Evolutionary conservation across 129 eudicot species (phyloP), one percentile per base, ranked within the genome.

Genomic region (Chrysanthemum lavandulifolium): DNA sequence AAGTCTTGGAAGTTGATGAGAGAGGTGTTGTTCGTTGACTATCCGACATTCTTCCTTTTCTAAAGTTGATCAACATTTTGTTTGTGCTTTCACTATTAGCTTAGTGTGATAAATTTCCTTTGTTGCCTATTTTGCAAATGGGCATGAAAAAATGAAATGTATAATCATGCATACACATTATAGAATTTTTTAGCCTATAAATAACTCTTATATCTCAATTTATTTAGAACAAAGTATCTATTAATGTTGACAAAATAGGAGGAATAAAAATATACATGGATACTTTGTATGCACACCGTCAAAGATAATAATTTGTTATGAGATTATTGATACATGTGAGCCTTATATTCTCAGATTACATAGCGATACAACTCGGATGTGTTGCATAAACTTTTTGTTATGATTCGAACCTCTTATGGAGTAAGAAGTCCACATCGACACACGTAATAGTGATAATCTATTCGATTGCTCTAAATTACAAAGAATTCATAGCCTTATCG

Each of bases 1-100:
- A 93, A 81, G 98, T 93, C 69, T 67, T 93, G 81, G 98, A 93
- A 81, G 98, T 93, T 80, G 98, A 93, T 76, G 98, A 93, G 79
- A 93, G 86, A 74, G 98, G 92, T 76, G 98, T 93, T 72, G 98
- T 93, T 59, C 98, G 96, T 96, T 89, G 67, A 80, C 51, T 15
- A 31, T 4, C 4, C 18, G 3, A 2, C 69, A 25, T 60, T 48
- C 47, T 1, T 40, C 47, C 6, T 6, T 6, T 40, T 40, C 7
- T 40, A 5, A 12, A 61, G 47, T 10, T 61, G 18, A 13, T 61
- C 66, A 23, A 61, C 48, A 13, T 13, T 61, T 4, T 61, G 15
- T 61, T 61, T 61, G 29, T 25, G 45, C 9, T 40, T 13, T 61
- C 66, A 25, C 13, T 14, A 12, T 27, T 27, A 23, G 7, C 5